These are phyloP conservation scores for Larix kaempferi DNA, from an alignment of 75 land plant genomes.

Conservation along the genomic window DNA sequence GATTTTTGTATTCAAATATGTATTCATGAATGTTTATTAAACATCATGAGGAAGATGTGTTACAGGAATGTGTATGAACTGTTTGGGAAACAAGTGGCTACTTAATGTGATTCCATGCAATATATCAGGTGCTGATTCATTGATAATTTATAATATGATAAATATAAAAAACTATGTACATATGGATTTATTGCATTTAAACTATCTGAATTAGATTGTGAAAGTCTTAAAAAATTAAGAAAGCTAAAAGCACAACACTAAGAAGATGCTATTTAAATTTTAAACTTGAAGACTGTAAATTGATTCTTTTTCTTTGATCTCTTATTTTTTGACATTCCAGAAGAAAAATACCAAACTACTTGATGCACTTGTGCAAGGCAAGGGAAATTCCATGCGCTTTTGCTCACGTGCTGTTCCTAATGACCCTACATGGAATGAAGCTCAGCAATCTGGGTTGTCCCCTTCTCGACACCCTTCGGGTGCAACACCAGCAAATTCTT, in stretches of 20 bases:
- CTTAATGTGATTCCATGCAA: background rate
- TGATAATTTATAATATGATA: background rate
- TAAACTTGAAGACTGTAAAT: background rate
- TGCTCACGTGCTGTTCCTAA: constrained; percentile 6
- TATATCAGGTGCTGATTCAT: background rate
- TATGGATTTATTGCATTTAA: background rate
- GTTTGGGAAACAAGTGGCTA: constrained; percentile 11
- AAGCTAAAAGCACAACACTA: background rate
- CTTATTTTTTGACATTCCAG: constrained; percentile 5
- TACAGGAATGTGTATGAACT: constrained; percentile 4
- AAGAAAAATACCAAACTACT: constrained; percentile 13
- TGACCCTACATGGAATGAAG: constrained; percentile 3
- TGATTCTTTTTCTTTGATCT: background rate
- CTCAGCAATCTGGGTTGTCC: background rate
- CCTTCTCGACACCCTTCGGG: background rate
- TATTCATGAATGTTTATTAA: constrained; percentile 1
- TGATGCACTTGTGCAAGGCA: constrained; percentile 26
- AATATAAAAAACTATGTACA: background rate
- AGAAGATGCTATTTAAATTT: background rate
- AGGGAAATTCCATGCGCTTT: constrained; percentile 20
- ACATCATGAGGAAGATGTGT: background rate
- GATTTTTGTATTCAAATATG: background rate
- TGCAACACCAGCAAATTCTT: background rate
- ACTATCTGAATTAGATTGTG: background rate
- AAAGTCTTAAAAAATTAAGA: background rate